Base-by-base conservation (phyloP, 2,329 filamentous ascomycete species). In the Diaporthe capsici region DNA sequence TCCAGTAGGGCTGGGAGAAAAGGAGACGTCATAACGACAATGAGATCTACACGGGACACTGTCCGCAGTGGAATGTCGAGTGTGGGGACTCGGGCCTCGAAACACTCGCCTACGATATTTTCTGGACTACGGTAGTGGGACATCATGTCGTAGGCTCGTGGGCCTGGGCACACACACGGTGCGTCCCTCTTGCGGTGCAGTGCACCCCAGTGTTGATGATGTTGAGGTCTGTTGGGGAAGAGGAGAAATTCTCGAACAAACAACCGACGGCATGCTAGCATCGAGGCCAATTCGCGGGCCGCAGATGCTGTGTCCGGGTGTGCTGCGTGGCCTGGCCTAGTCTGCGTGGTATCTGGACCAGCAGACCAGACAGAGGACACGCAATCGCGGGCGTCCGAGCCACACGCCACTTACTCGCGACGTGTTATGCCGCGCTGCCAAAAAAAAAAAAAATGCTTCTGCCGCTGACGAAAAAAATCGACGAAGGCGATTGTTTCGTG, bases 321-420 rank as follows among this genome's bases (percentile, higher is more conserved):
- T 49, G 51, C 47, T 28, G 65, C 65, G 20, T 53, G 22, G 44
- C n/a, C 42, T n/a, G 31, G 60, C 37, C 10, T 51, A 17, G 22
- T 61, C n/a, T 34, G 20, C 31, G 47, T 37, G 44, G 61, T 49
- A n/a, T 63, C 39, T 28, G 39, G 57, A 25, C 17, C 37, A 61
- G 47, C 22, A 51, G 49, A 57, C 53, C 31, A 13, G 31, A 22
- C 39, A 17, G 28, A 28, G 44, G 63, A 68, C 65, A 53, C 65
- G 65, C 47, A 68, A 68, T 68, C 47, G 42, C 34, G 15, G 65
- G 47, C n/a, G 65, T 68, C 65, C 65, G 65, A 53, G 65, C 65
- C 44, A 51, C 65, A 42, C 37, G 25, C 51, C 44, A 68, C 31
- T 68, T 67, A 67, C 63, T 67, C 63, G 44, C 44, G 44, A 25